Evolutionary conservation across 2,329 filamentous ascomycete species (phyloP), one percentile per base, ranked within the genome.

Genomic region (Fusarium nisikadoi): DNA sequence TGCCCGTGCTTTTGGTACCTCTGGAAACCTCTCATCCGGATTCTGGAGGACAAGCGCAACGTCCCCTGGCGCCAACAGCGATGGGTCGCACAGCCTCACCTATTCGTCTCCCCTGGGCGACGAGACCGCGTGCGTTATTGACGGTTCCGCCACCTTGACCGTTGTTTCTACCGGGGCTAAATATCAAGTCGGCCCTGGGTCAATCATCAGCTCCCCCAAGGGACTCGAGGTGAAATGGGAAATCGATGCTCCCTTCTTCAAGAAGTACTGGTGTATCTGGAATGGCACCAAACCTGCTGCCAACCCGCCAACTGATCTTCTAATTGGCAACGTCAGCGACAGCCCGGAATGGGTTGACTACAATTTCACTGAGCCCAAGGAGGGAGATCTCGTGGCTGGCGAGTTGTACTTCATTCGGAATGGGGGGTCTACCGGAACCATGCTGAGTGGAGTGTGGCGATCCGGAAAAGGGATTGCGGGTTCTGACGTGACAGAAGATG

Each of bases 321-420:
- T 38, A 1, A 71, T 71, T 27, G 33, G 29, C 35, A 27, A 71
- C 6, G 14, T 67, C 35, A 67, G 56, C 20, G 67, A 71, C 11
- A 63, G 33, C 25, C 68, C 68, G 1, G 62, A 31, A 7, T 71
- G 62, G 68, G 46, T 65, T 3, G 62, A 71, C 42, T 70, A 71
- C 20, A 19, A 67, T 9, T 71, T 71, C 36, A 70, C 67, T 6
- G 68, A 70, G 50, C 61, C 66, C 11, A 70, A 70, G 25, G 68
- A 70, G 23, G 68, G 68, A 3, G 61, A 65, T 23, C 52, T 70
- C 4, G 66, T 70, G 14, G 68, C 68, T 10, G 68, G 68, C 46
- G 68, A 70, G 23, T 13, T 70, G n/a, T 70, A 69, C 38, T 69
- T 70, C 10, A 69, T 70, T 20, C 60, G 61, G 4, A 59, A 50